Base-by-base conservation (phyloP, 768 basidiomycete genomes). In the Fistulinella prunicolor region DNA sequence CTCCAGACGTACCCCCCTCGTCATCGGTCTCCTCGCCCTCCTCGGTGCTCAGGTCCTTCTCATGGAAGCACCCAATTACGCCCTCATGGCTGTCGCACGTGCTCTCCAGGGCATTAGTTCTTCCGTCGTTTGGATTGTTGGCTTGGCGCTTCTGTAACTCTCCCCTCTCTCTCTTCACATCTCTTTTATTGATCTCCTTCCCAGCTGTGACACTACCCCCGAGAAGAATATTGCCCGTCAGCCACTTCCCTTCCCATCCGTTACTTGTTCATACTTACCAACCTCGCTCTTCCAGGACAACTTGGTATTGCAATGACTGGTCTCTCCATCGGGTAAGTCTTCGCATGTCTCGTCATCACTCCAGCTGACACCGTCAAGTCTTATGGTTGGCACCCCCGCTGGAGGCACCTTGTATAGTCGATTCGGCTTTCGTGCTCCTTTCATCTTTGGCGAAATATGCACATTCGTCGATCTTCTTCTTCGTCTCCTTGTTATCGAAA, bases 51-150 rank as follows among this genome's bases (percentile, higher is more conserved):
- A 82, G 62, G 60, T 82, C 16, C 70, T 84, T 67, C 67, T 85
- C 10, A 83, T 84, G 81, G 78, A 82, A 54, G 80, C 81, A 0
- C 77, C 75, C 3, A 74, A 68, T 32, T 83, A 77, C 53, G 55
- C 74, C 46, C 62, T 82, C 12, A 81, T 85, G 81, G 75, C 72
- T 13, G 26, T 82, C 30, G 81, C 82, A 8, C 76, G 83, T 26
- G 58, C 75, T n/a, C 40, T 83, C 22, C 83, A 84, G 61, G 82
- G 83, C 5, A 62, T 81, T 9, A 77, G 78, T 14, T 82, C 82
- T 0, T 77, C 81, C 6, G 71, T 82, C 62, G 71, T 85, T 9
- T 84, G 81, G 82, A 73, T 81, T 0, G 77, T 82, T 17, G 82
- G 82, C 2, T 55, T 84, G 26, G 81, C 82, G 21, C 68, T 84